Conservation (phyloP, 305 asterid genomes). For the Andrographis paniculata region DNA sequence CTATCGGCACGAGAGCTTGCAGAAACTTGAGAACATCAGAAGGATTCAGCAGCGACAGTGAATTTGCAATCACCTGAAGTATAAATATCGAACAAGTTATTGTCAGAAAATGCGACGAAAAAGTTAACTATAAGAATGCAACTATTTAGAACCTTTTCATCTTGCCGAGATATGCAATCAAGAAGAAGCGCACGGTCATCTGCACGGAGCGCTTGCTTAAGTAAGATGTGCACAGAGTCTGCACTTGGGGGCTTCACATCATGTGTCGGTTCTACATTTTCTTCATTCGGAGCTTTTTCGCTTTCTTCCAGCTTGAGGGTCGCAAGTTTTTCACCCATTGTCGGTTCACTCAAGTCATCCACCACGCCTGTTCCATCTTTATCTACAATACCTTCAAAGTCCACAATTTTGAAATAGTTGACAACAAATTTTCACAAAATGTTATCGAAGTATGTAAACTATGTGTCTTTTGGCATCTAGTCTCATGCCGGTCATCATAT, state of each 20-base stretch:
- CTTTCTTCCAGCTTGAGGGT: conserved; percentile 47
- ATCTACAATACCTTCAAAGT: conserved; percentile 36
- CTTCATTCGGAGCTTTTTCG: conserved; percentile 19
- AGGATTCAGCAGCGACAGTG: conserved; percentile 60
- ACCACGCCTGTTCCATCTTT: conserved; percentile 32
- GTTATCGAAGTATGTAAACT: too few relatives aligned
- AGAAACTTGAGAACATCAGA: conserved; percentile 77
- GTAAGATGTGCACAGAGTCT: conserved; percentile 76
- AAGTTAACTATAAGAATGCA: not conserved
- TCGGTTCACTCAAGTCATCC: conserved; percentile 67
- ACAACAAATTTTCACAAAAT: not conserved
- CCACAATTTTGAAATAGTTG: conserved; percentile 6
- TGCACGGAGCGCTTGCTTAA: conserved; percentile 84
- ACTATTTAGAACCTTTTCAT: conserved; percentile 55
- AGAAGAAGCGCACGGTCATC: conserved; percentile 76
- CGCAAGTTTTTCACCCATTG: conserved; percentile 89
- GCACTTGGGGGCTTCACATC: conserved; percentile 77
- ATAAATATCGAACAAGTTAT: conserved; percentile 8
- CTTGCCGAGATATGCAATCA: conserved; percentile 79
- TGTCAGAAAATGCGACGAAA: not conserved
- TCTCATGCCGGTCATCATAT: too few relatives aligned
- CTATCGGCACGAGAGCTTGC: conserved; percentile 56
- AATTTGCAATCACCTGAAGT: conserved; percentile 68
- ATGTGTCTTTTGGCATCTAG: too few relatives aligned
- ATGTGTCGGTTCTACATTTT: conserved; percentile 24